Evolutionary conservation across 139 green algal genomes (phyloP), one percentile per base, ranked within the genome.

Genomic region (Bryopsis sp.): DNA sequence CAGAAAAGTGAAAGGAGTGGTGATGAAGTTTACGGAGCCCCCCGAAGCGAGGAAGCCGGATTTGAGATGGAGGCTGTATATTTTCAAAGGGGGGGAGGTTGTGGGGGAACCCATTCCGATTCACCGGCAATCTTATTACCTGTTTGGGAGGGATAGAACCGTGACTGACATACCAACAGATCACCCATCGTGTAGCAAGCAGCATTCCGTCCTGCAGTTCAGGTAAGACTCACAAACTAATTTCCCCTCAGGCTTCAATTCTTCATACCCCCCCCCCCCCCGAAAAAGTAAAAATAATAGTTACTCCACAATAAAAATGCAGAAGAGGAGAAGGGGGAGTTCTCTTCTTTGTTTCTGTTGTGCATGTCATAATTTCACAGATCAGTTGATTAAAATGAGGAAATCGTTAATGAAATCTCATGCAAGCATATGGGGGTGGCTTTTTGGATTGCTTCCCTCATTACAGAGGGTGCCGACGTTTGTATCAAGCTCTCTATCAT

Each of bases 141-240:
- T 98, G 39, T 96, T 98, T 85, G 93, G 93, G 2, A 81, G 91
- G 11, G 93, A 98, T 48, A 63, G 86, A 19, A 68, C 73, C 19
- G 79, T 97, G 2, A 90, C 73, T 1, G 94, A 99, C 71, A 74
- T 99, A 8, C 86, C 92, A 32, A 95, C 85, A 0, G 93, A 96
- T 70, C 94, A 99, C 76, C 91, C 94, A 6, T 95, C 84, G 15
- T 97, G 93, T 85, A 91, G 78, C 84, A 96, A 96, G 81, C 94
- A 98, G 78, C 94, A 99, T 54, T 90, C 89, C 0, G 90, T 98
- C 64, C 66, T 97, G 58, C 85, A 92, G 71, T 97, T 85, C 80
- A 78, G 90, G 48, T 70, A 64, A 0, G 71, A 29, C 34, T n/a
- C n/a, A 64, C 26, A 7, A 39, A 34, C 32, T 64, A 28, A 54